Evolutionary conservation across 2,329 filamentous ascomycete genomes (phyloP).

Genomic region (Penicillium sp.): DNA sequence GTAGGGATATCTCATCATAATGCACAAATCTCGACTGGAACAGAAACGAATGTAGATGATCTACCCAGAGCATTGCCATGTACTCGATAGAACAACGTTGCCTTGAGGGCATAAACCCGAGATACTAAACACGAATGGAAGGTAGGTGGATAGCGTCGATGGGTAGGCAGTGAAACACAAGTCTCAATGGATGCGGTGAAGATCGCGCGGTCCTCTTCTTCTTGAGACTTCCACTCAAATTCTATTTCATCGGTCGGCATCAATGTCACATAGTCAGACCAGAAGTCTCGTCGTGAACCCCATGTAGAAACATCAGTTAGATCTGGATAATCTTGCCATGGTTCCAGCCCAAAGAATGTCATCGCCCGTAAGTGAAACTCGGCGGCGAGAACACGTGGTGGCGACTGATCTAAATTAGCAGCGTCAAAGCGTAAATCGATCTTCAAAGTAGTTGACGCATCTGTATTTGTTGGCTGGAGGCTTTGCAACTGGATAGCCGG

Average conservation of each 20-base stretch:
- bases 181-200: constrained; percentile 6
- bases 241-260: not conserved
- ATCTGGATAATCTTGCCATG: constrained; percentile 16
- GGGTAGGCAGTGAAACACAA: not conserved
- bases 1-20: not conserved
- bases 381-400: constrained; percentile 4
- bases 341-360: constrained; percentile 13
- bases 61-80: not conserved
- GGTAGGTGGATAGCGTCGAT: constrained; percentile 5
- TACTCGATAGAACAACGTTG: not conserved
- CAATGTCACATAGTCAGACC: constrained; percentile 3
- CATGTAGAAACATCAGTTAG: constrained; percentile 1
- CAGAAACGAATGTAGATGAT: not conserved
- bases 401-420: not conserved
- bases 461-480: not conserved
- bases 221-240: not conserved
- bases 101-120: constrained; percentile 13
- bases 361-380: constrained; percentile 11
- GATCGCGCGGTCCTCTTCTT: not conserved
- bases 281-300: constrained; percentile 6
- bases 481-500: constrained; percentile 4
- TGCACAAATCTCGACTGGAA: constrained; percentile 1
- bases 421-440: constrained; percentile 11
- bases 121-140: constrained; percentile 20
- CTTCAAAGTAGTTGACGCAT: not conserved